Evolutionary conservation across 768 basidiomycete genomes (phyloP).

Genomic region (Heimioporus sp.): DNA sequence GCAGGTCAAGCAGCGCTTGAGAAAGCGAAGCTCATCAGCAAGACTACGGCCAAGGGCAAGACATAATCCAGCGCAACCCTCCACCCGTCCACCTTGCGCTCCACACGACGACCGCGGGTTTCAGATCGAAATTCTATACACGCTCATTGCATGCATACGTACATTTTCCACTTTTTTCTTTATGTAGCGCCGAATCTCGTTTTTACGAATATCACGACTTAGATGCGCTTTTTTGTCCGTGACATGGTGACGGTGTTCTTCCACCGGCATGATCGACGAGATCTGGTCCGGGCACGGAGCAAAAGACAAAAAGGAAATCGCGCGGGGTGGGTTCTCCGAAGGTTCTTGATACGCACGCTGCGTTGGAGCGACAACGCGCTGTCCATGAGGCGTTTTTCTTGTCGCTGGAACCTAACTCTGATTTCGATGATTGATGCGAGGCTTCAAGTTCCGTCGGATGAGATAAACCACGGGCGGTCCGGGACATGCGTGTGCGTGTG

Average conservation of each 20-base stretch:
- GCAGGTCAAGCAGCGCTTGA: constrained; percentile 83
- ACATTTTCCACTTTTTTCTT: background rate
- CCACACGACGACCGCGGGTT: constrained; percentile 5
- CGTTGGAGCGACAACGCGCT: constrained; percentile 22
- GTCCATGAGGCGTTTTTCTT: constrained; percentile 18
- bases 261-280: too few species aligned
- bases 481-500: too few species aligned
- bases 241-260: background rate
- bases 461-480: too few species aligned
- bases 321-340: constrained; percentile 24
- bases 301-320: too few species aligned
- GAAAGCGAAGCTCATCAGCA: constrained; percentile 92
- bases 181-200: constrained; percentile 12
- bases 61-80: constrained; percentile 38
- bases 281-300: too few species aligned
- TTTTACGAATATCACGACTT: constrained; percentile 17
- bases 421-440: too few species aligned
- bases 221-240: background rate
- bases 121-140: constrained; percentile 15
- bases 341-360: constrained; percentile 19
- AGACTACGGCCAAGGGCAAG: constrained; percentile 70
- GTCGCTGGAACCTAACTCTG: constrained; percentile 17
- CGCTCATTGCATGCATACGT: constrained; percentile 13
- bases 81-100: constrained; percentile 6
- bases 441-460: too few species aligned